These are phyloP conservation scores for Ogataea henricii DNA, from an alignment of 805 yeast genomes.

Conservation along the genomic window DNA sequence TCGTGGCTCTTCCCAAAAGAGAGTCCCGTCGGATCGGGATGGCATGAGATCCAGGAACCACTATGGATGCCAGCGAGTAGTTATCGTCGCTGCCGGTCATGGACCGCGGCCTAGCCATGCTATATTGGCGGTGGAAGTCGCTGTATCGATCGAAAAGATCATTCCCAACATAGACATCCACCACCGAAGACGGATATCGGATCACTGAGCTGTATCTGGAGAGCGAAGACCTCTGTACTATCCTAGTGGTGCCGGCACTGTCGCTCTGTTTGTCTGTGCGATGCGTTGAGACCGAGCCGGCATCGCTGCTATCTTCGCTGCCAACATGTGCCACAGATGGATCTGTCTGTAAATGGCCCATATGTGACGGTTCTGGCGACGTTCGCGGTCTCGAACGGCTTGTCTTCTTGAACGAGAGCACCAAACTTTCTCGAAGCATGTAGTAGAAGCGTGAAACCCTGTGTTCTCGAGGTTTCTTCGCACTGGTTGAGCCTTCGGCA, in stretches of 20 bases:
- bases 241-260: neutral
- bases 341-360: neutral
- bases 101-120: conserved; percentile 25
- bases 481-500: neutral
- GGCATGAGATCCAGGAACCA: conserved; percentile 21
- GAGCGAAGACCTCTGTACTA: conserved; percentile 7
- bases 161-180: conserved; percentile 26
- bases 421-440: conserved; percentile 19
- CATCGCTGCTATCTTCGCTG: neutral
- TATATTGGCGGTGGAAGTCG: conserved; percentile 17
- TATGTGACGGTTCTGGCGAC: neutral
- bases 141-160: conserved; percentile 18
- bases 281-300: neutral
- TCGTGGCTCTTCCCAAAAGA: conserved; percentile 2
- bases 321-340: neutral
- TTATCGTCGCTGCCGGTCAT: conserved; percentile 19
- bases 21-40: conserved; percentile 31
- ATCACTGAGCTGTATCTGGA: conserved; percentile 21
- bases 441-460: conserved; percentile 19
- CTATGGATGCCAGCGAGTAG: conserved; percentile 25
- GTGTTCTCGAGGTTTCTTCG: conserved; percentile 13
- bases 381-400: neutral
- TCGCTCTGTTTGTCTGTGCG: neutral
- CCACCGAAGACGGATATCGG: conserved; percentile 24
- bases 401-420: conserved; percentile 16